Conservation (phyloP, 176 grass and related monocot genomes). For the Chloris gayana region DNA sequence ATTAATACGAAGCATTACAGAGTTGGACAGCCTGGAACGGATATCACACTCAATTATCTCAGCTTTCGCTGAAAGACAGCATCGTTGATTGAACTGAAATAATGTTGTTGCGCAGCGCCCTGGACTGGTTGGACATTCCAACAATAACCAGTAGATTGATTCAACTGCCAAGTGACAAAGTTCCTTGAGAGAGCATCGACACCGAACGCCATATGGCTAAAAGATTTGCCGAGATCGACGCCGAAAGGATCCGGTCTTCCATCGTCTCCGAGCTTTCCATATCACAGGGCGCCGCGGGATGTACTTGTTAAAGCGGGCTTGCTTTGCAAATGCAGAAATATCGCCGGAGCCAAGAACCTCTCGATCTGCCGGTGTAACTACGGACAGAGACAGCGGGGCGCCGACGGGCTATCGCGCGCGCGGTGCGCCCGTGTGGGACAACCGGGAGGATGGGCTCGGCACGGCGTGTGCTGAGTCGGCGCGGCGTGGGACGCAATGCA, state of each 20-base stretch:
- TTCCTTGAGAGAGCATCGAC: constrained; percentile 1
- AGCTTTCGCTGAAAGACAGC: constrained; percentile 12
- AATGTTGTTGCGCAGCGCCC: background rate
- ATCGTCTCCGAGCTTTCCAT: constrained; percentile 14
- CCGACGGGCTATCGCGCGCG: background rate
- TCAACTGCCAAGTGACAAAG: background rate
- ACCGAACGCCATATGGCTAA: background rate
- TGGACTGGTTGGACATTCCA: constrained; percentile 44
- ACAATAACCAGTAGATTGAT: background rate
- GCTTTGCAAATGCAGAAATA: background rate
- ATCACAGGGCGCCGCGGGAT: background rate
- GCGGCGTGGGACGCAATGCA: constrained; percentile 34
- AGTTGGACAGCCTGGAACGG: constrained; percentile 8
- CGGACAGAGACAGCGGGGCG: constrained; percentile 32
- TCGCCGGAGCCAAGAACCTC: background rate
- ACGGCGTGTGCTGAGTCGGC: constrained; percentile 40
- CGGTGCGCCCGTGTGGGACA: background rate
- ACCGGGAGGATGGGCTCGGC: background rate
- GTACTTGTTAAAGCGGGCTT: background rate
- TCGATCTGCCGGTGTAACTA: constrained; percentile 18
- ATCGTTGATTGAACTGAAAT: constrained; percentile 15
- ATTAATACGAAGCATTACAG: background rate
- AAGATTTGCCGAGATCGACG: background rate
- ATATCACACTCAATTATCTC: background rate
- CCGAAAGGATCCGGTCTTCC: constrained; percentile 2